Evolutionary conservation across 139 green algal genomes (phyloP), one percentile per base, ranked within the genome.

Genomic region (Tetraselmis striata): DNA sequence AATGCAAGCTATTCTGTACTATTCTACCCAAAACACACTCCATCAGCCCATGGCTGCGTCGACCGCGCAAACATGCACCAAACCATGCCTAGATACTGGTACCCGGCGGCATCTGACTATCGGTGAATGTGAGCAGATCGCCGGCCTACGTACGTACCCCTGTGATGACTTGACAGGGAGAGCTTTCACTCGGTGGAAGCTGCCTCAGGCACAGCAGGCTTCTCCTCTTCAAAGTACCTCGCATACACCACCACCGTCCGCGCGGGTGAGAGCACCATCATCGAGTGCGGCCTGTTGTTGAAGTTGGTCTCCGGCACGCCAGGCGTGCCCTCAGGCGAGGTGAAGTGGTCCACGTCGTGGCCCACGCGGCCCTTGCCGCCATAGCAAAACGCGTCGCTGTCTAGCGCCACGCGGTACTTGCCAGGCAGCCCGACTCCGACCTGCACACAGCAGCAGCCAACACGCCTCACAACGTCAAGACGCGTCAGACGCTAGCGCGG

Each of bases 361-460:
- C 82, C 85, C n/a, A 98, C 87, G 29, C 94, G 84, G 0, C 93
- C 93, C 30, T 88, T 25, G 25, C 96, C 95, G 0, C 95, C 96
- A 89, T 95, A 98, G 23, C 90, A 31, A 0, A 30, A 78, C 18
- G 89, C 93, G 84, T 99, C 96, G 5, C 85, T 95, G 88, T 98
- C 94, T n/a, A 99, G 86, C 24, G 87, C 90, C 27, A 97, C 87
- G 1, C 86, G 82, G 87, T 96, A 99, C 86, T 95, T 96, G 75
- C 96, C 94, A 1, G 89, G 83, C 77, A 89, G 82, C 1, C 87
- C 86, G 22, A 91, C 91, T 2, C 92, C 93, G 28, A 97, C 83
- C 80, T 87, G 80, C 30, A 82, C 29, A 1, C 1, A 28, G 27
- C 30, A 67, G 18, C 45, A 67, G 45, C 18, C 45, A 67, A 5